These are phyloP conservation scores for Novymonas esmeraldas DNA, from an alignment of 208 protist genomes.

Conservation along the genomic window DNA sequence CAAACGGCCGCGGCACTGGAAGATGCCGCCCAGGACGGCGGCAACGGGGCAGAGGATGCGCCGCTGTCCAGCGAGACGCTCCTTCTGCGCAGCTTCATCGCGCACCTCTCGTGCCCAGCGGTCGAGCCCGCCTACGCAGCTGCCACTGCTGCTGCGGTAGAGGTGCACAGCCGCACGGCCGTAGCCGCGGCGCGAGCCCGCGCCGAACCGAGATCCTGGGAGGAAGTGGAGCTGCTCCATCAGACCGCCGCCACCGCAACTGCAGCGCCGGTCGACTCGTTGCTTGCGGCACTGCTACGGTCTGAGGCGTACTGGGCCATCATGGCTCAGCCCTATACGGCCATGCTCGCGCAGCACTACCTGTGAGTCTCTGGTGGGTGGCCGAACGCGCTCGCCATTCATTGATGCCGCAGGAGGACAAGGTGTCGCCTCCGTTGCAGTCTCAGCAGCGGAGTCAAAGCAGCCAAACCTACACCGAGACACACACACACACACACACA, in stretches of 20 bases:
- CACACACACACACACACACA: too few relatives aligned
- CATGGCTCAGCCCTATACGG: slow-evolving; percentile 27
- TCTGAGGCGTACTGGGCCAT: slow-evolving; percentile 29
- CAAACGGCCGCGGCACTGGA: slow-evolving; percentile 10
- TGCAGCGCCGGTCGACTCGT: not conserved
- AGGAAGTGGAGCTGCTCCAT: slow-evolving; percentile 15
- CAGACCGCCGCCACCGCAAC: not conserved
- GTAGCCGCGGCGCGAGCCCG: slow-evolving; percentile 10
- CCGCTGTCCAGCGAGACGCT: slow-evolving; percentile 15
- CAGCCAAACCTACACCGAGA: too few relatives aligned
- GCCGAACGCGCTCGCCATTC: too few relatives aligned
- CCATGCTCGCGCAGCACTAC: slow-evolving; percentile 25
- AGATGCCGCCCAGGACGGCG: not conserved
- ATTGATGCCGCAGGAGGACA: too few relatives aligned
- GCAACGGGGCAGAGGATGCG: not conserved
- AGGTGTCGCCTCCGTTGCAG: too few relatives aligned
- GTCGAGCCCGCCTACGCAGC: not conserved
- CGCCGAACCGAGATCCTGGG: slow-evolving; percentile 5
- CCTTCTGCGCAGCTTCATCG: slow-evolving; percentile 29
- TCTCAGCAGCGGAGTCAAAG: too few relatives aligned
- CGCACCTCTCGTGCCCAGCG: slow-evolving; percentile 17
- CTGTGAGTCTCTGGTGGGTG: slow-evolving; percentile 1
- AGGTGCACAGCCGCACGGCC: not conserved
- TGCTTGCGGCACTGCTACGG: slow-evolving; percentile 9
- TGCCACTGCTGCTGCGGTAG: not conserved